These are phyloP conservation scores for Thielaviopsis euricoi DNA, from an alignment of 2,329 filamentous ascomycete species.

Conservation along the genomic window DNA sequence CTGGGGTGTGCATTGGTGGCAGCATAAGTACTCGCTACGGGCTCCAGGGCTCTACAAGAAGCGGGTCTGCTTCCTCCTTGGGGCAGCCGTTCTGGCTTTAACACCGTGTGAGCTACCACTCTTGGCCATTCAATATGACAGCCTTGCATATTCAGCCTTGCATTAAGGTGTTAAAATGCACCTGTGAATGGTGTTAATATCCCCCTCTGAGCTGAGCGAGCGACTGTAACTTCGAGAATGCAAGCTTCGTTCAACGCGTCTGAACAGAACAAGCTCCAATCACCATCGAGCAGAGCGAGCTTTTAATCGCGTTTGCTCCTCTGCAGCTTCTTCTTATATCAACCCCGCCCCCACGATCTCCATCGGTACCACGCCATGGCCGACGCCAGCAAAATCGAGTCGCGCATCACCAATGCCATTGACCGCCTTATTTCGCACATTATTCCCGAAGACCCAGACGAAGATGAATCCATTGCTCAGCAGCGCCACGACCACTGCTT, in stretches of 20 bases:
- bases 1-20: background rate
- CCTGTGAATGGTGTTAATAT: background rate
- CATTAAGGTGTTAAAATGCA: background rate
- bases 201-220: background rate
- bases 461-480: constrained; percentile 51
- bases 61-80: background rate
- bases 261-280: background rate
- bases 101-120: background rate
- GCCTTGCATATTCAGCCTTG: constrained; percentile 8
- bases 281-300: too few relatives aligned
- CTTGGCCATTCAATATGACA: background rate
- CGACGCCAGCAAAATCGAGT: constrained; percentile 28
- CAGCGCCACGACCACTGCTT: constrained; percentile 50
- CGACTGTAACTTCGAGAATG: background rate
- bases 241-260: background rate
- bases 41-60: background rate
- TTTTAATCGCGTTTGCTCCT: background rate
- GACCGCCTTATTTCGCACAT: constrained; percentile 62
- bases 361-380: constrained; percentile 33
- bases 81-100: background rate
- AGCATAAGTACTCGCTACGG: background rate
- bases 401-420: constrained; percentile 64
- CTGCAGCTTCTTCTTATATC: background rate
- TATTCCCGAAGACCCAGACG: constrained; percentile 46
- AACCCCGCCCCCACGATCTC: background rate